Evolutionary conservation across 2,329 filamentous ascomycete species (phyloP), one percentile per base, ranked within the genome.

Genomic region (Aspergillus oerlinghausenensis): DNA sequence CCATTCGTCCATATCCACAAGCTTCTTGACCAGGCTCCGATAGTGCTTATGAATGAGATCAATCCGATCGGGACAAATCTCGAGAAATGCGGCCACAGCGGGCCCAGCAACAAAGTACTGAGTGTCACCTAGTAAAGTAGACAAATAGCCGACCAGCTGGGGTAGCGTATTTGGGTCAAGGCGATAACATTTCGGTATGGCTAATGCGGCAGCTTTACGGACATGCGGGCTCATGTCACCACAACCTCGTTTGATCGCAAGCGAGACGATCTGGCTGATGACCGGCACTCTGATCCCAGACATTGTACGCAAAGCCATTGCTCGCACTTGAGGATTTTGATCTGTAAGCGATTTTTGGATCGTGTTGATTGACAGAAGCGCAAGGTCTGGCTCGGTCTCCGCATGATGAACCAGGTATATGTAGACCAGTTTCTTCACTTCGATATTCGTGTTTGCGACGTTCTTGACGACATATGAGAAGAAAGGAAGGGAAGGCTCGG

Each of bases 1-100:
- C 94, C 94, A 99, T 75, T 99, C 94, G 69, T 99, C 94, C 94
- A 99, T 99, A 70, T 99, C 94, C 25, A 97, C 91, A 52, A 97
- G 78, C 78, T 97, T 96, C 72, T 86, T 90, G 60, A 96, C 87
- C 60, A 99, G 78, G 38, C 84, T 81, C 51, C 90, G 85, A 75
- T 97, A 99, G 70, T 96, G 89, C 63, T 88, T 87, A 74, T 99
- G 94, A 64, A 99, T 86, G 58, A 99, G 77, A 70, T 97, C 92
- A 61, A 96, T 82, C 54, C 89, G 82, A 17, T 95, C 88, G 0
- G 94, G 92, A 63, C 93, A 97, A 28, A 97, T 81, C 62, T 96
- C 91, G 72, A 95, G 75, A 67, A 95, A 97, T 0, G 94, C 90
- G 40, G 88, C 85, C 3, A 97, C 91, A 0, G 94, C 94, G 2